A percentile compares a stretch with the other conserved stretches of the same genome.
phyloP scores from a whole-genome alignment of 306 rosid species.

The Betula pendula region DNA sequence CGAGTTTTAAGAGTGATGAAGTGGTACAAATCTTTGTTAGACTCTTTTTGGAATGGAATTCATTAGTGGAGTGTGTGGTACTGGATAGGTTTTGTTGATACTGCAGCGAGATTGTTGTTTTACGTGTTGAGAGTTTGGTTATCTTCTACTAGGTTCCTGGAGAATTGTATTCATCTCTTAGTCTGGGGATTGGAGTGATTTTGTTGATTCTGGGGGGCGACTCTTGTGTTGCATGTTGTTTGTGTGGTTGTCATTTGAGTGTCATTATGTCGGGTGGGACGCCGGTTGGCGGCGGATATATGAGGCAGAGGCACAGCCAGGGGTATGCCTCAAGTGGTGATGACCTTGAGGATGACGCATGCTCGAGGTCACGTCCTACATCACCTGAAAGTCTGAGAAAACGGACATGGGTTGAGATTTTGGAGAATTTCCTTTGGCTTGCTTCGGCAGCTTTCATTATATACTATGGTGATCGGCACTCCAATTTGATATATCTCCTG shows the following conservation, averaged over 20 bases:
- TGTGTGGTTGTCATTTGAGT: slow-evolving; percentile 27
- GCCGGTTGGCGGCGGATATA: slow-evolving; percentile 72
- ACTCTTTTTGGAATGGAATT: slow-evolving; percentile 23
- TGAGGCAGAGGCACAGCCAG: slow-evolving; percentile 97
- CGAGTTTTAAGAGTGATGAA: slow-evolving; percentile 12
- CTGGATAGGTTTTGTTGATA: slow-evolving; percentile 28
- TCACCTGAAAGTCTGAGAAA: slow-evolving; percentile 44
- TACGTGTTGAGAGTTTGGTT: slow-evolving; percentile 29
- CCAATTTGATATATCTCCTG: slow-evolving; percentile 78
- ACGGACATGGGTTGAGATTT: slow-evolving; percentile 67
- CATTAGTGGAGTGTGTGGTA: slow-evolving; percentile 33
- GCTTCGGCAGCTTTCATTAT: slow-evolving; percentile 76
- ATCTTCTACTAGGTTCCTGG: slow-evolving; percentile 2
- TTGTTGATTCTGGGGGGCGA: slow-evolving; percentile 33
- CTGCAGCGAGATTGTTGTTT: slow-evolving; percentile 29
- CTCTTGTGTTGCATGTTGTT: slow-evolving; percentile 31
- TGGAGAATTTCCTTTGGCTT: slow-evolving; percentile 86
- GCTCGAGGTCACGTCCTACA: slow-evolving; percentile 59
- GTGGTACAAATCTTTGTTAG: slow-evolving; percentile 17
- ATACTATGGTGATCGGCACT: slow-evolving; percentile 78
- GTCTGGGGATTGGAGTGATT: slow-evolving; percentile 27
- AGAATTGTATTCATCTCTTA: slow-evolving; percentile 19
- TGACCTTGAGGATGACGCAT: slow-evolving; percentile 96
- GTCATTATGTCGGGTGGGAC: slow-evolving; percentile 92
- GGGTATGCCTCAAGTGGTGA: slow-evolving; percentile 93